Evolutionary conservation across 257 asterid genomes (phyloP).

Genomic region (Agastache rugosa): DNA sequence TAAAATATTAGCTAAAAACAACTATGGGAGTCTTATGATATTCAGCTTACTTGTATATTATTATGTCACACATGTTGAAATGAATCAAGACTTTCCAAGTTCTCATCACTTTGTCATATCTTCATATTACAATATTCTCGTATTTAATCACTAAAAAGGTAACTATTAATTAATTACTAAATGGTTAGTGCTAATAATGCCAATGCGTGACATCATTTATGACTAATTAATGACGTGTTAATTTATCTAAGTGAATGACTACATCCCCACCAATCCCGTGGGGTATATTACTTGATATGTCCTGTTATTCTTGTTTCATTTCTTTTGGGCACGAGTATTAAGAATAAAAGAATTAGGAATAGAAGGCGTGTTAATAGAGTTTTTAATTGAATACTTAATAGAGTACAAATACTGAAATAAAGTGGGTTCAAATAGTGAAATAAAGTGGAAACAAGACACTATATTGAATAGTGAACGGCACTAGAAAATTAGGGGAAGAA

Average conservation of each 20-base stretch:
- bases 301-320: no score
- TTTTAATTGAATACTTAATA: no score
- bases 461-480: no score
- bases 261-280: no score
- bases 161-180: background rate
- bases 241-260: background rate
- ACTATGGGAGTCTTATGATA: background rate
- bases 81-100: slow-evolving; percentile 28
- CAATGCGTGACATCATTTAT: background rate
- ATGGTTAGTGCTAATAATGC: slow-evolving; percentile 3
- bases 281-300: no score
- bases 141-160: background rate
- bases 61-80: slow-evolving; percentile 33
- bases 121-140: background rate
- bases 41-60: background rate
- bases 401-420: no score
- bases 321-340: no score
- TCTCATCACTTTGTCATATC: slow-evolving; percentile 12
- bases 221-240: background rate
- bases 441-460: no score
- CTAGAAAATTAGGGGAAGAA: no score
- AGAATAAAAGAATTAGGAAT: no score
- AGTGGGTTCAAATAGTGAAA: no score
- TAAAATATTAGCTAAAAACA: background rate
- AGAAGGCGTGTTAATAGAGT: no score